These are phyloP conservation scores for Chytriomyces sp. DNA, from an alignment of 192 early-diverging fungal genomes.

Conservation along the genomic window DNA sequence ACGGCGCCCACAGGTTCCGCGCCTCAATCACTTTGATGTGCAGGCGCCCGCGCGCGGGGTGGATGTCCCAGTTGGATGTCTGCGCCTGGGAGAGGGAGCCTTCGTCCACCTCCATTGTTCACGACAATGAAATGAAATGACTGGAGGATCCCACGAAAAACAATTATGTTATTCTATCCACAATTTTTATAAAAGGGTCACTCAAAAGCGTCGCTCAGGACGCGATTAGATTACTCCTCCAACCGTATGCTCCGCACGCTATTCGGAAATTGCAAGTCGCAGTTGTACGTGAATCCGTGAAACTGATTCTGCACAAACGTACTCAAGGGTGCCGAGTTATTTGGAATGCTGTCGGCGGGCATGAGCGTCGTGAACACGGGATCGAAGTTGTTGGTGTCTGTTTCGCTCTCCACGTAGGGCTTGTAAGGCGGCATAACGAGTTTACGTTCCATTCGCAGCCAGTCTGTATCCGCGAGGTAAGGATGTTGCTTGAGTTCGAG, in stretches of 20 bases:
- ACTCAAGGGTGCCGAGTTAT: conserved; percentile 38
- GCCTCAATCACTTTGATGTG: conserved; percentile 53
- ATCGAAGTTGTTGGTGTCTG: conserved; percentile 55
- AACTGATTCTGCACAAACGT: conserved; percentile 53
- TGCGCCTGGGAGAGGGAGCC: neutral
- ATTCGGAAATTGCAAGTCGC: neutral
- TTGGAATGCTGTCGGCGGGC: conserved; percentile 50
- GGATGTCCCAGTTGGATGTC: neutral
- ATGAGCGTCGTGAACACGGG: conserved; percentile 44
- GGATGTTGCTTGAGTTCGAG: conserved; percentile 64
- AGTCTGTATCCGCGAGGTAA: conserved; percentile 67
- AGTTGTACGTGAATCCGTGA: conserved; percentile 47
- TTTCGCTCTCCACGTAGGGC: conserved; percentile 46
- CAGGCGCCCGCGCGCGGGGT: conserved; percentile 22
- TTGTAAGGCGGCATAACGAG: conserved; percentile 67
- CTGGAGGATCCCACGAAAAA: too few relatives aligned
- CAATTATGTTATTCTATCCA: too few relatives aligned
- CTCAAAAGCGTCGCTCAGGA: too few relatives aligned
- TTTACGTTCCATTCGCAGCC: conserved; percentile 61
- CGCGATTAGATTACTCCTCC: neutral
- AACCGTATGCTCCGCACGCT: conserved; percentile 15
- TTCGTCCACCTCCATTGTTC: neutral
- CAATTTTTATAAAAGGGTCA: too few relatives aligned
- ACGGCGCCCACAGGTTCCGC: conserved; percentile 37
- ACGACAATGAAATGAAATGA: too few relatives aligned